Conservation (phyloP, 768 basidiomycete species). For the Ramaria rubella region DNA sequence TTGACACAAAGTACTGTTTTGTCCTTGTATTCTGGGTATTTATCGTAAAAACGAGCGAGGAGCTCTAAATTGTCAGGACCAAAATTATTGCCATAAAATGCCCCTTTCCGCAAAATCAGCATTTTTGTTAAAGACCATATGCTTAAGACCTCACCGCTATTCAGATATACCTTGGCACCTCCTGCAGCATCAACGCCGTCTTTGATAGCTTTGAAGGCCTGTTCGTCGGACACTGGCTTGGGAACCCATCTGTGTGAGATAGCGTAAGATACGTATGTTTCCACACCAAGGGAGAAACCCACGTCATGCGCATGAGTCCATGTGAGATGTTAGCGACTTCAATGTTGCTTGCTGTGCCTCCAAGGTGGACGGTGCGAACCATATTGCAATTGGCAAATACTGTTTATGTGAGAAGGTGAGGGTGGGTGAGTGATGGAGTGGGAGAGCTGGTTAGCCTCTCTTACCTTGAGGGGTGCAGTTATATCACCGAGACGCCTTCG, state of each 20-base stretch:
- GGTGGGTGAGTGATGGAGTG: not conserved
- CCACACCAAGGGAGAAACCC: conserved; percentile 11
- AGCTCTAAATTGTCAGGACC: conserved; percentile 41
- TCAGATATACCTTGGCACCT: conserved; percentile 43
- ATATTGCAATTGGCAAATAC: not conserved
- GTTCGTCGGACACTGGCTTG: conserved; percentile 44
- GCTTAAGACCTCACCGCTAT: conserved; percentile 34
- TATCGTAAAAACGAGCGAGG: conserved; percentile 43
- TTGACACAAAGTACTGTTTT: conserved; percentile 45
- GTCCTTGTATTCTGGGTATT: conserved; percentile 38
- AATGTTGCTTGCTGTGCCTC: conserved; percentile 7
- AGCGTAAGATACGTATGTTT: not conserved
- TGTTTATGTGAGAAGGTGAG: not conserved
- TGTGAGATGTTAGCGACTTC: conserved; percentile 19
- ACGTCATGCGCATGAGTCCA: conserved; percentile 58
- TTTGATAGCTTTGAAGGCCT: conserved; percentile 57
- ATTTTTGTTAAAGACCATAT: not conserved
- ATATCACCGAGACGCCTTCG: too few species aligned
- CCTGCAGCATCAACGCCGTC: conserved; percentile 39
- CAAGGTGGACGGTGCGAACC: conserved; percentile 1
- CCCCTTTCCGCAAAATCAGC: conserved; percentile 25
- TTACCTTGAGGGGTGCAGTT: too few species aligned
- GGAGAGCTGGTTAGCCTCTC: too few species aligned
- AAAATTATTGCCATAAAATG: conserved; percentile 48
- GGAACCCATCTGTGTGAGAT: conserved; percentile 39